These are phyloP conservation scores for Penicillium taxi DNA, from an alignment of 495 filamentous ascomycete genomes.

Conservation along the genomic window DNA sequence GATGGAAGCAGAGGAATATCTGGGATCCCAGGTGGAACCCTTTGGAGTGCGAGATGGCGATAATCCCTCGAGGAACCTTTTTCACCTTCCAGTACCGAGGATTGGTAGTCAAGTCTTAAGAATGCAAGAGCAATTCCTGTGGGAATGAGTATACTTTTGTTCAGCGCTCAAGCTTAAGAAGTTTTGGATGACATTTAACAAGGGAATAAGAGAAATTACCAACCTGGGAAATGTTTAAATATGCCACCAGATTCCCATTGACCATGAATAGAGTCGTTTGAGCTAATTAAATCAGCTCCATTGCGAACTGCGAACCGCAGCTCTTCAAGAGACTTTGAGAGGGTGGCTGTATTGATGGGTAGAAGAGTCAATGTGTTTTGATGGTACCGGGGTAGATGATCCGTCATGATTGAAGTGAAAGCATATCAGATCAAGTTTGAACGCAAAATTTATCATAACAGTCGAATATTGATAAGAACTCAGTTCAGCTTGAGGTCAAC, in stretches of 20 bases:
- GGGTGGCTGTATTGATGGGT: conserved; percentile 10
- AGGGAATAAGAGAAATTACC: neutral
- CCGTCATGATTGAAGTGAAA: conserved; percentile 17
- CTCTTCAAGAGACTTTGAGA: conserved; percentile 16
- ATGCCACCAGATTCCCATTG: conserved; percentile 22
- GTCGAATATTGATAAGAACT: neutral
- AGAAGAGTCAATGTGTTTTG: conserved; percentile 15
- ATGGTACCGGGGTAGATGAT: conserved; percentile 22
- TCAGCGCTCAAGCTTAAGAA: neutral
- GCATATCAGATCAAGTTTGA: no score
- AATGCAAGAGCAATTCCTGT: conserved; percentile 32
- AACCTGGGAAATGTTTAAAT: conserved; percentile 27
- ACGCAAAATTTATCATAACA: neutral
- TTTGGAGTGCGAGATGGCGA: conserved; percentile 20
- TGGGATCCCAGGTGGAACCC: conserved; percentile 22
- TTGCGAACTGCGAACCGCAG: conserved; percentile 23
- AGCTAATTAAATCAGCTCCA: conserved; percentile 21
- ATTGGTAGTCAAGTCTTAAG: conserved; percentile 32
- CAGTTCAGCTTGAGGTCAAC: no score
- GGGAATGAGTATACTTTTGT: neutral
- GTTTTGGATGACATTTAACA: neutral
- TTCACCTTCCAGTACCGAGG: conserved; percentile 10
- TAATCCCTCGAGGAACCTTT: conserved; percentile 14
- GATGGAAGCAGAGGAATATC: conserved; percentile 21
- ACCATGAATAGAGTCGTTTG: conserved; percentile 15